phyloP scores from a whole-genome alignment of 495 filamentous ascomycete genomes.

The Penicillium antarcticum region DNA sequence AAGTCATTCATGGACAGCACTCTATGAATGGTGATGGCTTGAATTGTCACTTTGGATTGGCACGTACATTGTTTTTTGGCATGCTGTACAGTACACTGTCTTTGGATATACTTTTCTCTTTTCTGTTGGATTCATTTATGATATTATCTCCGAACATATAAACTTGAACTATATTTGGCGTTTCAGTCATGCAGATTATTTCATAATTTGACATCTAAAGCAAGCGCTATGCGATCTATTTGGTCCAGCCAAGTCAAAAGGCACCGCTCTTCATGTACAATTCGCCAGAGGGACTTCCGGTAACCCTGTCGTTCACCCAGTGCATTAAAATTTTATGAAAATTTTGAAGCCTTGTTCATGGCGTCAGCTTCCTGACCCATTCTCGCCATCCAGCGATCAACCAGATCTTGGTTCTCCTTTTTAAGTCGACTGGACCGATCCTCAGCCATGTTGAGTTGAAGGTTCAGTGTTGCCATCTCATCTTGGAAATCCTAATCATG shows the following conservation, averaged over 20 bases:
- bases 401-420: constrained; percentile 82
- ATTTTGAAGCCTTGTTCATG: constrained; percentile 68
- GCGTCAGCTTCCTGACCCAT: constrained; percentile 82
- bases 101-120: constrained; percentile 16
- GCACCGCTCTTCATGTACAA: no score
- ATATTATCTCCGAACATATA: constrained; percentile 21
- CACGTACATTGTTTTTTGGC: constrained; percentile 8
- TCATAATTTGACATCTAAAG: neutral
- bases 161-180: neutral
- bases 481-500: constrained; percentile 72
- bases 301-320: neutral
- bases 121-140: constrained; percentile 9
- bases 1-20: constrained; percentile 44
- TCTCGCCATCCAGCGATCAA: constrained; percentile 86
- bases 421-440: constrained; percentile 62
- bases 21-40: constrained; percentile 14
- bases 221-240: neutral
- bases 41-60: neutral
- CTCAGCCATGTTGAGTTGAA: constrained; percentile 85
- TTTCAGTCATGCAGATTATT: neutral
- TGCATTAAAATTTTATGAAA: constrained; percentile 25
- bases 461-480: constrained; percentile 77
- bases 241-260: no score
- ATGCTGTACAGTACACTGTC: constrained; percentile 20
- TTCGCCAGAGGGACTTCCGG: no score